A percentile compares a stretch with the other conserved stretches of the same genome.
Evolutionary conservation across 805 yeast genomes (phyloP).

Genomic region (Kuraishia ogatae): DNA sequence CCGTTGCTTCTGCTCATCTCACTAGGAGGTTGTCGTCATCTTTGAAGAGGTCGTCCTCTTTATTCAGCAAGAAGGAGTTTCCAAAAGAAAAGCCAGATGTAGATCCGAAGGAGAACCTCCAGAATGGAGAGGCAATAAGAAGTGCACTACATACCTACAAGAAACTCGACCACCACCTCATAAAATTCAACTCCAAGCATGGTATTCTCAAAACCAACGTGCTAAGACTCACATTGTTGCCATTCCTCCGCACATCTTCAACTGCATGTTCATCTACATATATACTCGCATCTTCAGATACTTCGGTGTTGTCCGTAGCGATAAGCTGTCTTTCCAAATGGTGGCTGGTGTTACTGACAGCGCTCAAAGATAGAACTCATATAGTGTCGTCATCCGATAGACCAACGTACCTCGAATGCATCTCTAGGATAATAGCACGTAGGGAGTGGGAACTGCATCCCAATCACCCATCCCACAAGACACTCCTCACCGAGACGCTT

Average conservation of each 20-base stretch:
- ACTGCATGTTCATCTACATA: constrained; percentile 8
- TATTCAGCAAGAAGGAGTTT: not conserved
- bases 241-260: constrained; percentile 26
- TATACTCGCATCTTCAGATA: constrained; percentile 5
- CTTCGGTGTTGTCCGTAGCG: constrained; percentile 3
- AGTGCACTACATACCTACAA: constrained; percentile 13
- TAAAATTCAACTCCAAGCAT: constrained; percentile 32
- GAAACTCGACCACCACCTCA: constrained; percentile 32
- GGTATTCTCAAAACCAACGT: constrained; percentile 35
- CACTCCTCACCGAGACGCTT: constrained; percentile 40
- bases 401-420: constrained; percentile 44
- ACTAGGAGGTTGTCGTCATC: not conserved
- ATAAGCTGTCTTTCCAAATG: constrained; percentile 28
- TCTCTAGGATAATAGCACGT: constrained; percentile 39
- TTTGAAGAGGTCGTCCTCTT: not conserved
- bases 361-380: constrained; percentile 18
- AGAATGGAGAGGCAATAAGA: not conserved
- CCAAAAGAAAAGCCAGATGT: not conserved
- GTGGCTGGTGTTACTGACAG: constrained; percentile 41
- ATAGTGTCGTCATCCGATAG: constrained; percentile 36
- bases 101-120: not conserved
- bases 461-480: constrained; percentile 17
- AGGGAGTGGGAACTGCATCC: constrained; percentile 30
- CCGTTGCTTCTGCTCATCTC: not conserved
- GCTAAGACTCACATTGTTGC: constrained; percentile 36